A percentile compares a stretch with the other conserved stretches of the same genome.
Evolutionary conservation across 2,329 filamentous ascomycete genomes (phyloP).

Genomic region (Neocatenulostroma microsporum): DNA sequence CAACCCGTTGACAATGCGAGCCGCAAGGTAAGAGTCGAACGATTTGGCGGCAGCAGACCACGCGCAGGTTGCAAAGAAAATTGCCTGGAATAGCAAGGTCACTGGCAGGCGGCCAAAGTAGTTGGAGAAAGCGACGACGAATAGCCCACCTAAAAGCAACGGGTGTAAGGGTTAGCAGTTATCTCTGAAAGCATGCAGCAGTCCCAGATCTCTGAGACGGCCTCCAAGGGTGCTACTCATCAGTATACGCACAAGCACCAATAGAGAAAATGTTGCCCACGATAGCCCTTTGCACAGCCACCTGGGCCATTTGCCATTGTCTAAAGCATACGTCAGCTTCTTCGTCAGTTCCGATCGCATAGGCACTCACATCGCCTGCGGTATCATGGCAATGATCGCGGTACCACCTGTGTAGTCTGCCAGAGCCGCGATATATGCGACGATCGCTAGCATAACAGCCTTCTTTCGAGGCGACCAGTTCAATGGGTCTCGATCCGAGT

Average conservation of each 20-base stretch:
- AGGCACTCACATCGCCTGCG: slow-evolving; percentile 25
- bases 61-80: slow-evolving; percentile 32
- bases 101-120: slow-evolving; percentile 41
- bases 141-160: too few relatives aligned
- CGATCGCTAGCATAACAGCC: slow-evolving; percentile 13
- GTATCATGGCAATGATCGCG: slow-evolving; percentile 34
- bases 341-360: too few relatives aligned
- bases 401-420: slow-evolving; percentile 37
- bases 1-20: slow-evolving; percentile 39
- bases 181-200: too few relatives aligned
- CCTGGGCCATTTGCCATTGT: too few relatives aligned
- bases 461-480: slow-evolving; percentile 7
- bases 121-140: slow-evolving; percentile 33
- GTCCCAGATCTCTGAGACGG: too few relatives aligned
- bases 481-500: slow-evolving; percentile 10
- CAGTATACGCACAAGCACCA: slow-evolving; percentile 35
- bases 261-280: slow-evolving; percentile 39
- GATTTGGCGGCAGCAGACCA: slow-evolving; percentile 32
- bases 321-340: too few relatives aligned
- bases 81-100: slow-evolving; percentile 34
- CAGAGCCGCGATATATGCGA: slow-evolving; percentile 26
- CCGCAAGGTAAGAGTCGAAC: slow-evolving; percentile 36
- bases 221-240: too few relatives aligned
- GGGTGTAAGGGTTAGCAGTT: too few relatives aligned
- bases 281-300: too few relatives aligned